Conservation (phyloP, 2,329 filamentous ascomycete species). For the Paecilomyces sp. region DNA sequence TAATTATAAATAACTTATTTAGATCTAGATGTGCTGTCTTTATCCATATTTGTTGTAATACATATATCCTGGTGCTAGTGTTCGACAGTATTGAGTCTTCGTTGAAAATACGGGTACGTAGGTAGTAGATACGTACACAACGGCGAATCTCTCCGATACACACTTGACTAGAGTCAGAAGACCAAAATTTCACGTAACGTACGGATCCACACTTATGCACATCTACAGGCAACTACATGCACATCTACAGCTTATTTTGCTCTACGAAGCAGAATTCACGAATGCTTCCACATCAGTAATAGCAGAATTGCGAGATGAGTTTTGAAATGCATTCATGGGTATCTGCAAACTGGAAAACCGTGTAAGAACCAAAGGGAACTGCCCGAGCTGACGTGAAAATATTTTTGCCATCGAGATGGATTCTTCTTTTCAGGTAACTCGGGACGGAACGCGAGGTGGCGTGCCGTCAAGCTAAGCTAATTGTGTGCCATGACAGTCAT, state of each 20-base stretch:
- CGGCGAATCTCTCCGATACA: background rate
- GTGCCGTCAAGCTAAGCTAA: slow-evolving; percentile 26
- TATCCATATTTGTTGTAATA: background rate
- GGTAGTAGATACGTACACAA: no score
- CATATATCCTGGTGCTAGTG: background rate
- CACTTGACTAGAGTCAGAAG: background rate
- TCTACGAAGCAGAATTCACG: slow-evolving; percentile 15
- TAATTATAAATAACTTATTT: background rate
- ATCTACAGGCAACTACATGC: background rate
- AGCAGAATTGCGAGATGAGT: slow-evolving; percentile 13
- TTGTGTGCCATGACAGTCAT: slow-evolving; percentile 20
- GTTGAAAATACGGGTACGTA: no score
- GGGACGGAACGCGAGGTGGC: background rate
- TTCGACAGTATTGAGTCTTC: no score
- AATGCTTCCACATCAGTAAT: slow-evolving; percentile 16
- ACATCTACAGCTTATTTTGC: background rate
- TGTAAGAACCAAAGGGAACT: slow-evolving; percentile 5
- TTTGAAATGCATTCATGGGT: slow-evolving; percentile 34
- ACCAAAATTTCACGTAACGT: background rate
- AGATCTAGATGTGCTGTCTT: background rate
- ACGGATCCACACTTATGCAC: no score
- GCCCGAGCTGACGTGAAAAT: background rate
- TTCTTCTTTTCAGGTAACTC: slow-evolving; percentile 7
- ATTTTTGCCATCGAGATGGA: slow-evolving; percentile 15
- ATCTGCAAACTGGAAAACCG: slow-evolving; percentile 30